Conservation (phyloP, 495 filamentous ascomycete genomes). For the Podospora didyma region DNA sequence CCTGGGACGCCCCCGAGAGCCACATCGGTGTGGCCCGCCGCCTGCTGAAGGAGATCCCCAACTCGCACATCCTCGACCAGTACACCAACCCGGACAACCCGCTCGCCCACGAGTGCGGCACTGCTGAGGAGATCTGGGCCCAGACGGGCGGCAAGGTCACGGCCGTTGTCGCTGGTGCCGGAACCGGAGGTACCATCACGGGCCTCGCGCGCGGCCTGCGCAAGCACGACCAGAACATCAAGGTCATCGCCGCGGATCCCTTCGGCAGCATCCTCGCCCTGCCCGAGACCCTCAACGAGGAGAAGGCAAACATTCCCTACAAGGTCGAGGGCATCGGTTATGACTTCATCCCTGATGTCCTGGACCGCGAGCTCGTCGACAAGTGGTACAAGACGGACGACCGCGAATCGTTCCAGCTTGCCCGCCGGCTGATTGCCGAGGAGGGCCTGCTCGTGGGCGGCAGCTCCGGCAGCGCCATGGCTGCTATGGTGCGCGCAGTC, state of each 20-base stretch:
- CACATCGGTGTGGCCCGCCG: slow-evolving; percentile 93
- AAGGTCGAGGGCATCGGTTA: slow-evolving; percentile 99
- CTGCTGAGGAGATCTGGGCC: slow-evolving; percentile 92
- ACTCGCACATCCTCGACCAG: slow-evolving; percentile 95
- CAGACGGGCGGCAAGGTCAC: slow-evolving; percentile 85
- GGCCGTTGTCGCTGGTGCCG: slow-evolving; percentile 85
- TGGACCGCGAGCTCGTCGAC: slow-evolving; percentile 77
- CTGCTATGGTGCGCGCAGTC: slow-evolving; percentile 73
- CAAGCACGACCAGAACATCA: slow-evolving; percentile 78
- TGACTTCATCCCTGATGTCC: slow-evolving; percentile 93
- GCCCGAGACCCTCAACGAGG: slow-evolving; percentile 71
- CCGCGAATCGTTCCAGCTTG: slow-evolving; percentile 82
- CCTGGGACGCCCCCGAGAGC: slow-evolving; percentile 88
- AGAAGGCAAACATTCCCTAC: slow-evolving; percentile 76
- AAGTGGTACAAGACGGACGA: slow-evolving; percentile 98
- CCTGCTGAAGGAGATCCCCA: slow-evolving; percentile 91
- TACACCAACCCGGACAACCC: slow-evolving; percentile 93
- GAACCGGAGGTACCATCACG: slow-evolving; percentile 93
- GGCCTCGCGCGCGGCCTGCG: slow-evolving; percentile 80
- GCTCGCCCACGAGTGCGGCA: slow-evolving; percentile 88
- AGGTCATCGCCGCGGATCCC: slow-evolving; percentile 89
- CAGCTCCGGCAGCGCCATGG: slow-evolving; percentile 88
- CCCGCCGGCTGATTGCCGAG: slow-evolving; percentile 85
- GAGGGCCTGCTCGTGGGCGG: slow-evolving; percentile 94
- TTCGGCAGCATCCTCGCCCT: slow-evolving; percentile 82